Evolutionary conservation across 2,329 filamentous ascomycete species (phyloP).

Genomic region (Fusarium paranaense): DNA sequence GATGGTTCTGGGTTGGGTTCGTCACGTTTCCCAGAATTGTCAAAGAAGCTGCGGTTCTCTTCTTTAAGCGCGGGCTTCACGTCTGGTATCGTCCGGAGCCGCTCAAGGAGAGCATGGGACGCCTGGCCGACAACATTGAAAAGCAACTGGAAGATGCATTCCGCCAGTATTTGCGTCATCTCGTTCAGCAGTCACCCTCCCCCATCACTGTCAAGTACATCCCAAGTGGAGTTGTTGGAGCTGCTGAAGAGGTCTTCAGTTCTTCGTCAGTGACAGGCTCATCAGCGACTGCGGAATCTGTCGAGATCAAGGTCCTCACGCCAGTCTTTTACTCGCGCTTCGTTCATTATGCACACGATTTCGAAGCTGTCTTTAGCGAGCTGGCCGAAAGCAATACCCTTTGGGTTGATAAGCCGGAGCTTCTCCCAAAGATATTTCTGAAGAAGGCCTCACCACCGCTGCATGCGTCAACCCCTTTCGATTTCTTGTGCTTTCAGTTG

Average conservation of each 20-base stretch:
- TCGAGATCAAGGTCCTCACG: conserved; percentile 70
- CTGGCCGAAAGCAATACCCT: conserved; percentile 69
- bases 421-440: conserved; percentile 60
- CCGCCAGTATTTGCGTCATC: conserved; percentile 58
- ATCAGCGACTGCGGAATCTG: conserved; percentile 43
- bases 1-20: conserved; percentile 77
- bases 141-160: conserved; percentile 59
- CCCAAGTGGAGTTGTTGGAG: conserved; percentile 59
- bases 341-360: conserved; percentile 70
- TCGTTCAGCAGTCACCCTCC: conserved; percentile 60
- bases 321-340: conserved; percentile 77
- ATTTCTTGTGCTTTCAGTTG: conserved; percentile 56
- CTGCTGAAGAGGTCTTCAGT: conserved; percentile 52
- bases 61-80: conserved; percentile 67
- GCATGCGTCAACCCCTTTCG: conserved; percentile 48
- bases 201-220: conserved; percentile 65
- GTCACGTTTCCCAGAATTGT: conserved; percentile 74
- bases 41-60: conserved; percentile 68
- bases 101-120: conserved; percentile 64
- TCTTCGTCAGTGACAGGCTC: conserved; percentile 45
- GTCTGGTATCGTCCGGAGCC: conserved; percentile 76
- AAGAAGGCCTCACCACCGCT: conserved; percentile 54
- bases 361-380: conserved; percentile 72
- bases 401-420: conserved; percentile 65
- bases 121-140: conserved; percentile 65